Evolutionary conservation across 2,329 filamentous ascomycete species (phyloP), one percentile per base, ranked within the genome.

Genomic region (Onygena corvina): DNA sequence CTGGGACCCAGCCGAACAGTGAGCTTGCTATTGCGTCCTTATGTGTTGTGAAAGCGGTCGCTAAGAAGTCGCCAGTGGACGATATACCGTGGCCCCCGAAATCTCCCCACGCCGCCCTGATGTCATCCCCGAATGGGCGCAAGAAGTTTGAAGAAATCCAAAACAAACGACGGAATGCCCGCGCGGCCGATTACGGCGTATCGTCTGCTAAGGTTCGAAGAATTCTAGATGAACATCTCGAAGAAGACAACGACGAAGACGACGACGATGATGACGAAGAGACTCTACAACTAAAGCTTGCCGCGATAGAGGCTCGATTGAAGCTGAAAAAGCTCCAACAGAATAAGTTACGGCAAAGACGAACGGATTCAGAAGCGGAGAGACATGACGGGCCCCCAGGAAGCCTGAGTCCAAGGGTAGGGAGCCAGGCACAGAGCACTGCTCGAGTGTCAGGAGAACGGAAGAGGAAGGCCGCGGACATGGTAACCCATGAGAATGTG

Each of bases 311-410:
- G 65, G 87, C 89, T 4, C 82, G 84, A 52, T 69, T 96, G 47
- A 92, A 83, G 65, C 67, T 96, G 55, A 96, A 95, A 66, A 88
- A 83, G 60, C 70, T 96, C 11, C 85, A 92, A 63, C 82, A 81
- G 54, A 71, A 61, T 67, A 77, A 64, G 52, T 61, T 60, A 20
- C 78, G 74, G 60, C 68, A 72, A 46, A 59, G 62, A 23, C 34
- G 23, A 2, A 18, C 50, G 8, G 58, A 60, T 46, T 55, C 60
- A 25, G 56, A 53, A 8, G 55, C 56, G 0, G 54, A 59, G 12
- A 54, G 59, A 42, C 27, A 8, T 27, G 53, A 20, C 56, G 58
- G 9, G n/a, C 34, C 12, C 21, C 35, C 48, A 45, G 16, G 7
- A 2, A 33, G 16, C 30, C 12, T 29, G 31, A 25, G 27, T 5